Percentiles rank a stretch among this genome's conserved stretches.
These are phyloP conservation scores for Kalmusia sp. DNA, from an alignment of 2,329 filamentous ascomycete species.

Conservation along the genomic window DNA sequence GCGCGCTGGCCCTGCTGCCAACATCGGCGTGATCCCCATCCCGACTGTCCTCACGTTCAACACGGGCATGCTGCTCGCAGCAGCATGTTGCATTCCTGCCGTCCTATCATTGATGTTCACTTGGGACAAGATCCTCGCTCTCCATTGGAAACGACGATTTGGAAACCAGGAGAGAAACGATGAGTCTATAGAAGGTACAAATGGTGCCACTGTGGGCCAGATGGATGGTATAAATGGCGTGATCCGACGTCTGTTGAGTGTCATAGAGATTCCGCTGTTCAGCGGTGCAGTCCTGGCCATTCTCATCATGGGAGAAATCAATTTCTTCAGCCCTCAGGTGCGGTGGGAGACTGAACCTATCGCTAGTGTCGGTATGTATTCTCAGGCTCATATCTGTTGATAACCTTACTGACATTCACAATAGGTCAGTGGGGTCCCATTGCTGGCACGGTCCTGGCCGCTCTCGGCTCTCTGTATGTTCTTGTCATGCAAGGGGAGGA, in stretches of 20 bases:
- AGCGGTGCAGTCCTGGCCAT: constrained; percentile 65
- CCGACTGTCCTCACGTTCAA: constrained; percentile 65
- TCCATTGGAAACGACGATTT: constrained; percentile 63
- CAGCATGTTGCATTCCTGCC: constrained; percentile 70
- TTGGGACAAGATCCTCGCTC: constrained; percentile 69
- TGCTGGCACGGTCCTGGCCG: constrained; percentile 64
- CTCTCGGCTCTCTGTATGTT: constrained; percentile 66
- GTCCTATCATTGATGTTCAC: constrained; percentile 68
- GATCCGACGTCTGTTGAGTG: constrained; percentile 45
- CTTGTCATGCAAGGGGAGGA: constrained; percentile 49
- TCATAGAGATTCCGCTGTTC: constrained; percentile 66
- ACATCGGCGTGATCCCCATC: constrained; percentile 69
- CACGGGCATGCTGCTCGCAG: constrained; percentile 66
- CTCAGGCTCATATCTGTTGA: no score
- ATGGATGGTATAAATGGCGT: constrained; percentile 54
- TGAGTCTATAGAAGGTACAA: constrained; percentile 60
- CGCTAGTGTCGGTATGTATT: constrained; percentile 64
- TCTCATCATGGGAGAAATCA: constrained; percentile 67
- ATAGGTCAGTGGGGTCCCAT: constrained; percentile 69
- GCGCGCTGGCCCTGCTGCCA: constrained; percentile 61
- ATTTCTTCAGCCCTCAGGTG: constrained; percentile 67
- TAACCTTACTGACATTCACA: no score
- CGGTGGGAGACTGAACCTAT: constrained; percentile 68
- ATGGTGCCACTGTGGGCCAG: constrained; percentile 59
- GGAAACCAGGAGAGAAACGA: constrained; percentile 38